These are phyloP conservation scores for Crepidotus variabilis DNA, from an alignment of 768 basidiomycete species.

Conservation along the genomic window DNA sequence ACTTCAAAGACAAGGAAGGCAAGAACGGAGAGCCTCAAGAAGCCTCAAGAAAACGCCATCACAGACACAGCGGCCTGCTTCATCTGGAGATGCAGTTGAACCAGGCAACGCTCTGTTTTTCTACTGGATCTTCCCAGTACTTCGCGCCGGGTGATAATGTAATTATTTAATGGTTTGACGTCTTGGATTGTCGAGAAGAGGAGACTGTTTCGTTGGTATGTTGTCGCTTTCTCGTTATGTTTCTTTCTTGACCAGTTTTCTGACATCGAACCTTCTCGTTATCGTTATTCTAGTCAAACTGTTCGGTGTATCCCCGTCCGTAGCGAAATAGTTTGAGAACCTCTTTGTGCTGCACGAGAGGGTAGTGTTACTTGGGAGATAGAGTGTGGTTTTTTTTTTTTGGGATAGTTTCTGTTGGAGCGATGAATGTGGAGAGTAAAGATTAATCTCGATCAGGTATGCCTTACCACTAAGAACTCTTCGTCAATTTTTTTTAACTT, in stretches of 20 bases:
- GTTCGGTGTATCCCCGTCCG: conserved; percentile 94
- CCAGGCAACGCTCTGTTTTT: conserved; percentile 88
- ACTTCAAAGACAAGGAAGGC: too few species aligned
- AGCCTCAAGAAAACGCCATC: neutral
- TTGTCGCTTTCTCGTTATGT: too few species aligned
- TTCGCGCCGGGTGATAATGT: conserved; percentile 98
- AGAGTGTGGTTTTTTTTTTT: conserved; percentile 98
- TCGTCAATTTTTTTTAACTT: too few species aligned
- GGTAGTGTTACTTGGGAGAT: conserved; percentile 89
- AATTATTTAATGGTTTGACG: conserved; percentile 93
- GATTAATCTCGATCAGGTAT: conserved; percentile 88
- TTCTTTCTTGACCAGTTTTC: too few species aligned
- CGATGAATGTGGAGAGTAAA: conserved; percentile 98
- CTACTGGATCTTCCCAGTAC: conserved; percentile 88
- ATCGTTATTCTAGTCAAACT: conserved; percentile 67
- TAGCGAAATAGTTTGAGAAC: conserved; percentile 88
- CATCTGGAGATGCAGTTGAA: conserved; percentile 47
- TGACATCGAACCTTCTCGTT: too few species aligned
- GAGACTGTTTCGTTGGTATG: conserved; percentile 72
- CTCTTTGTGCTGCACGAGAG: conserved; percentile 97
- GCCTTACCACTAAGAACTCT: too few species aligned
- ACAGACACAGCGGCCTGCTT: conserved; percentile 24
- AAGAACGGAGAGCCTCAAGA: too few species aligned
- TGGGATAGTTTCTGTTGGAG: conserved; percentile 95
- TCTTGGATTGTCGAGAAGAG: conserved; percentile 97